Base-by-base conservation (phyloP, 2,329 filamentous ascomycete species). In the Incumbomyces delicatus region DNA sequence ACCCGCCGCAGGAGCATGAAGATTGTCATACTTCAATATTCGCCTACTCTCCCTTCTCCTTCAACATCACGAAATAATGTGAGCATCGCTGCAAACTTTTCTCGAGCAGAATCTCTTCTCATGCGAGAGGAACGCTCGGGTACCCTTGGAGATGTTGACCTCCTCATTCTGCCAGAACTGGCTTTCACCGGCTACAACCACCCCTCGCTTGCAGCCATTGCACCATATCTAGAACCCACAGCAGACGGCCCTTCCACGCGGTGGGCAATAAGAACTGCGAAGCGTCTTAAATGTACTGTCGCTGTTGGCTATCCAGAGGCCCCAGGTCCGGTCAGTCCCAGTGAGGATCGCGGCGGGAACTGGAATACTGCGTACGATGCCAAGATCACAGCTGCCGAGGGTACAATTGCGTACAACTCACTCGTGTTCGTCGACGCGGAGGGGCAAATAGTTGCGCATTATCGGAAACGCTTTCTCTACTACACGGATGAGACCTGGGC, bases 401-500 rank as follows among this genome's bases (percentile, higher is more conserved):
- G 46, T 18, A 48, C 51, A 20, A 43, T 57, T 30, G 55, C 55
- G 16, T 82, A 79, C 64, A 83, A 83, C 58, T 72, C 74, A 7
- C 71, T 75, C 3, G 69, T 82, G 14, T 74, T 78, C 18, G 70
- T 81, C 20, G 67, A 69, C n/a, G 71, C 76, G 2, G 53, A 59
- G 0, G 79, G 78, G 2, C 57, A 68, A n/a, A 63, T 79, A 2
- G 54, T 81, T 11, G 64, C 67, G 37, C 78, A 80, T 57, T 81
- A 82, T 62, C 74, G 78, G 52, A 83, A 83, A 60, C 70, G 70
- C 10, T 81, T 81, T 55, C 71, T 83, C 50, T 83, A 81, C 66
- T 81, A 79, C 61, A 81, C 78, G 6, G 79, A 83, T 55, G 78
- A 81, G 56, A 76, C 74, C 1, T 83, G 79, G 79, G 76, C 78